Evolutionary conservation across 495 filamentous ascomycete genomes (phyloP).

Genomic region (Collariella sp.): DNA sequence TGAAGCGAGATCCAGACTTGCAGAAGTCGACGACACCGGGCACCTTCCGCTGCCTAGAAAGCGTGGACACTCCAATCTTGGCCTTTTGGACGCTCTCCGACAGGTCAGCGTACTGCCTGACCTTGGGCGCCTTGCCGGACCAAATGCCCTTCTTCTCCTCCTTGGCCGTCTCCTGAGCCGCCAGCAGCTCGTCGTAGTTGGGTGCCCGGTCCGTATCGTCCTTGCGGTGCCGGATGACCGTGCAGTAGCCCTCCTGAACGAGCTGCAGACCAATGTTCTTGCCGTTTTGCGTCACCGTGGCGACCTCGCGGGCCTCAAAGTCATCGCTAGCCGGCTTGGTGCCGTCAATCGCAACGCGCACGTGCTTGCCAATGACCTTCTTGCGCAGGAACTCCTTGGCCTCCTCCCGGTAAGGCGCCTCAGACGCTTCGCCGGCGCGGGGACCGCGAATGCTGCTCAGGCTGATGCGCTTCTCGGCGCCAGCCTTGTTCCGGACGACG

Average conservation of each 20-base stretch:
- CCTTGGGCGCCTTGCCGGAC: conserved; percentile 72
- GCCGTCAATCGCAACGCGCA: conserved; percentile 78
- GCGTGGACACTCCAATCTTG: conserved; percentile 77
- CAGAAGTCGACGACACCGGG: conserved; percentile 95
- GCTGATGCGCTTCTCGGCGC: conserved; percentile 79
- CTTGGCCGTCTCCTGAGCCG: conserved; percentile 78
- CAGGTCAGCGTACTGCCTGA: conserved; percentile 74
- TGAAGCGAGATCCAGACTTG: conserved; percentile 91
- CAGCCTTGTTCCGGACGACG: conserved; percentile 72
- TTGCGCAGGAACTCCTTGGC: conserved; percentile 95
- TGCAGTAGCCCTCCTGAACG: conserved; percentile 85
- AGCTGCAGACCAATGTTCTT: conserved; percentile 80
- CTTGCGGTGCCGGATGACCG: conserved; percentile 85
- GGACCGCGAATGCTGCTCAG: conserved; percentile 90
- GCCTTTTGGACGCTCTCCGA: conserved; percentile 91
- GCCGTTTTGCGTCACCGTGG: conserved; percentile 70
- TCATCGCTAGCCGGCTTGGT: conserved; percentile 83
- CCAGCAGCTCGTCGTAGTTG: conserved; percentile 86
- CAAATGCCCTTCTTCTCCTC: conserved; percentile 87
- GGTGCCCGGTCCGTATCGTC: conserved; percentile 88
- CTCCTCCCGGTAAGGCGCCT: conserved; percentile 80
- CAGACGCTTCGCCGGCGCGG: conserved; percentile 47
- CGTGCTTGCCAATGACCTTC: conserved; percentile 90
- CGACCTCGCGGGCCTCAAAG: conserved; percentile 90
- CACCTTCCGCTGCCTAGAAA: conserved; percentile 85